Evolutionary conservation across 2,329 filamentous ascomycete species (phyloP).

Genomic region (Botrytis medusae): DNA sequence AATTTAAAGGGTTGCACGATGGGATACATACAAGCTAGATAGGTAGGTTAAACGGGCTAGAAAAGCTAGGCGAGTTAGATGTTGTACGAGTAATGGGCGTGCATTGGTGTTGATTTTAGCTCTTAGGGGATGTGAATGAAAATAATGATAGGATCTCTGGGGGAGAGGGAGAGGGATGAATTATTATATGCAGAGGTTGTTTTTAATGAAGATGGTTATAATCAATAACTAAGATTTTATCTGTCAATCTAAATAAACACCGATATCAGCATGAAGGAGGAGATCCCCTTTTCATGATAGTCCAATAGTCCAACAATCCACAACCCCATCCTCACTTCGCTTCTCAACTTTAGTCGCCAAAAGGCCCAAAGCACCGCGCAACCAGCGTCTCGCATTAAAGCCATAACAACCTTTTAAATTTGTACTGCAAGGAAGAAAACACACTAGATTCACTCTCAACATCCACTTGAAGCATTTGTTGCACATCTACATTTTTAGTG

Average conservation of each 20-base stretch:
- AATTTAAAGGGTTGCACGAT: background rate
- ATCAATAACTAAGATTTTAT: background rate
- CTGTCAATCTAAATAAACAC: background rate
- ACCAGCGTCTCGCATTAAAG: background rate
- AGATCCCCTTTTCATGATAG: background rate
- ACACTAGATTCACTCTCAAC: background rate
- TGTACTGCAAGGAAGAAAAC: background rate
- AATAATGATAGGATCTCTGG: background rate
- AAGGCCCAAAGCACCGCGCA: background rate
- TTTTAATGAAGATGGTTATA: background rate
- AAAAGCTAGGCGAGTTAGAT: background rate
- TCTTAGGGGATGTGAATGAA: background rate
- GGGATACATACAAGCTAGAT: background rate
- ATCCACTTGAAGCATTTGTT: conserved; percentile 1
- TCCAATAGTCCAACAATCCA: background rate
- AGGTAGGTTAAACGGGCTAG: background rate
- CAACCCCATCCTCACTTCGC: background rate
- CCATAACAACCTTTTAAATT: background rate
- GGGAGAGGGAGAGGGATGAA: background rate
- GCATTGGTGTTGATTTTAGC: background rate
- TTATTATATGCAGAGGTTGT: background rate
- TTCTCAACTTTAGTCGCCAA: background rate
- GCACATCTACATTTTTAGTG: conserved; percentile 19
- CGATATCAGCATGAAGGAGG: background rate
- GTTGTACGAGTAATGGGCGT: background rate